phyloP scores from a whole-genome alignment of 2,329 filamentous ascomycete genomes.

The Sordariomycetes sp. region DNA sequence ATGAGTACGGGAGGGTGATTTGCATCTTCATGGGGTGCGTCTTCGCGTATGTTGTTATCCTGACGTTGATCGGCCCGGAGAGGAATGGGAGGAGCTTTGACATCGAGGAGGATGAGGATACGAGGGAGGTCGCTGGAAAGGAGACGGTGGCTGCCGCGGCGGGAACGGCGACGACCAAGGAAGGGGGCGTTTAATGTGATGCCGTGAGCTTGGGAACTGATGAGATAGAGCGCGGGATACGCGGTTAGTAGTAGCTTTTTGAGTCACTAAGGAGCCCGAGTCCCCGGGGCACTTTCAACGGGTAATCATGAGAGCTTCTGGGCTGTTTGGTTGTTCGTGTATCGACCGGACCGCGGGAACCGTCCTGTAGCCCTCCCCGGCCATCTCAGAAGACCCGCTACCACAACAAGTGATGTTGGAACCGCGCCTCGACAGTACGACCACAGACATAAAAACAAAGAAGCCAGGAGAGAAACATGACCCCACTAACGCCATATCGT shows the following conservation, averaged over 20 bases:
- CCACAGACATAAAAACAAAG: neutral
- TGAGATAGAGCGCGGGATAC: neutral
- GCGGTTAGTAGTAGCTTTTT: neutral
- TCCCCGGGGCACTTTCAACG: neutral
- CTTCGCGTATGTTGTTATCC: slow-evolving; percentile 45
- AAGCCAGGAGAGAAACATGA: neutral
- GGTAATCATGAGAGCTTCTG: neutral
- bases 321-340: too few species aligned
- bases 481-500: neutral
- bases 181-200: neutral
- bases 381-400: neutral
- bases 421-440: neutral
- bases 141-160: slow-evolving; percentile 12
- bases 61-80: slow-evolving; percentile 51
- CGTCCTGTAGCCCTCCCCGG: neutral
- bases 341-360: neutral
- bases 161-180: neutral
- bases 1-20: slow-evolving; percentile 72
- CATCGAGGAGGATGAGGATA: slow-evolving; percentile 31
- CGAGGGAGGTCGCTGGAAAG: slow-evolving; percentile 29
- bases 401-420: neutral
- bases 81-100: slow-evolving; percentile 37
- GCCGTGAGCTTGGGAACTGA: neutral
- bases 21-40: slow-evolving; percentile 87
- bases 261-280: neutral